Percentiles rank a stretch among this genome's conserved stretches.
Evolutionary conservation across 352 stramenopile genomes (phyloP).

Genomic region (Discostella stelligera): DNA sequence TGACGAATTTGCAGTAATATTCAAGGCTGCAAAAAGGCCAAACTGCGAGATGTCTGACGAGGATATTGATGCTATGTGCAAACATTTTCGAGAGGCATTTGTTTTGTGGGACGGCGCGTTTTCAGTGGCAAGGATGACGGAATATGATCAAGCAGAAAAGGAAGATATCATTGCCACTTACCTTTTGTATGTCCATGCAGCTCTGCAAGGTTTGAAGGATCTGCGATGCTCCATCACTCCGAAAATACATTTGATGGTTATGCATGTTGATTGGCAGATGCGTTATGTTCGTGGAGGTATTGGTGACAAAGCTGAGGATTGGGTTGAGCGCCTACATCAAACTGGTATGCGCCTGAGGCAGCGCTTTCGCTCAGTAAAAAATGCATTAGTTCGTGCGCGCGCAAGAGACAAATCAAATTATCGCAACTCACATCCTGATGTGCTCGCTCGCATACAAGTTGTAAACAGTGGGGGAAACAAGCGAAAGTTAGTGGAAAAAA

Average conservation of each 20-base stretch:
- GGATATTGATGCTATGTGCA: constrained; percentile 19
- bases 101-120: constrained; percentile 15
- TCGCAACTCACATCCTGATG: constrained; percentile 5
- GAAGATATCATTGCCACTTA: constrained; percentile 1
- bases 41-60: neutral
- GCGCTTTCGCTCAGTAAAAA: neutral
- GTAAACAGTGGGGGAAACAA: constrained; percentile 1
- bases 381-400: neutral
- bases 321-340: neutral
- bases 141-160: neutral
- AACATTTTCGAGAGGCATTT: constrained; percentile 13
- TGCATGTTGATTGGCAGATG: constrained; percentile 1
- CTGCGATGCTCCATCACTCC: neutral
- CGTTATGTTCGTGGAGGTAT: neutral
- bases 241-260: neutral
- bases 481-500: neutral
- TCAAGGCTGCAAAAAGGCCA: constrained; percentile 14
- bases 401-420: neutral
- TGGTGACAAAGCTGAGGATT: constrained; percentile 1
- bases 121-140: constrained; percentile 2
- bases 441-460: constrained; percentile 7
- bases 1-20: constrained; percentile 11
- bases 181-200: neutral
- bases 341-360: neutral
- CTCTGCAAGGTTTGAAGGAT: neutral